phyloP scores from a whole-genome alignment of 164 flowering plant genomes.

The Aristolochia fimbriata region DNA sequence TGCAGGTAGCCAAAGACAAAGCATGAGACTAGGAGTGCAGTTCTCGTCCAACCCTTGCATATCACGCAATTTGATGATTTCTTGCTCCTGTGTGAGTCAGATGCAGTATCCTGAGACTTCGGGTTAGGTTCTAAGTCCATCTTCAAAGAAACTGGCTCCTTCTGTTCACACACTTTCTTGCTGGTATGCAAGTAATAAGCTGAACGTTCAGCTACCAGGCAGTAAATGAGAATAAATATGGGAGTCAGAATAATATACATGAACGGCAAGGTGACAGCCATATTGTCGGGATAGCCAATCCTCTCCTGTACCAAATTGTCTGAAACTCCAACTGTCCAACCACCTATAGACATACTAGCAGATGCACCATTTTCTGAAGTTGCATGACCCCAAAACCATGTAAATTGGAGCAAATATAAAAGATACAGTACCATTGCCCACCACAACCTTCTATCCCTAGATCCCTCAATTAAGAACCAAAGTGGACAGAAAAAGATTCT shows the following conservation, averaged over 20 bases:
- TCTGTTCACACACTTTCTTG: conserved; percentile 7
- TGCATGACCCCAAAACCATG: conserved; percentile 18
- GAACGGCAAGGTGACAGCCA: conserved; percentile 12
- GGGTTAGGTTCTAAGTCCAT: conserved; percentile 1
- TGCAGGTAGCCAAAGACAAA: conserved; percentile 3
- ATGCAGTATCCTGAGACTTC: not conserved
- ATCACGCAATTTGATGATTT: conserved; percentile 2
- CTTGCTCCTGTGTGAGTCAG: not conserved
- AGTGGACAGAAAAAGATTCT: conserved; percentile 7
- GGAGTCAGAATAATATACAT: conserved; percentile 13
- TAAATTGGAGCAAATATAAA: conserved; percentile 12
- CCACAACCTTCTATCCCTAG: conserved; percentile 11
- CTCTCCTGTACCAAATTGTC: not conserved
- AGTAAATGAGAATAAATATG: conserved; percentile 6
- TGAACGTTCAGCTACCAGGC: conserved; percentile 12
- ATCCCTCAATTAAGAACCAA: conserved; percentile 17
- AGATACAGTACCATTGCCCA: conserved; percentile 13
- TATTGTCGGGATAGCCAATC: conserved; percentile 7
- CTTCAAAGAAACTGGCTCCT: conserved; percentile 1
- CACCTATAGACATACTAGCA: conserved; percentile 8
- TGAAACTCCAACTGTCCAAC: conserved; percentile 9
- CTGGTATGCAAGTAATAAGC: conserved; percentile 9
- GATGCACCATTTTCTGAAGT: conserved; percentile 7
- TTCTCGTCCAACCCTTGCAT: conserved; percentile 14
- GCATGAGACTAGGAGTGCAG: conserved; percentile 7